Conservation (phyloP, 2,329 filamentous ascomycete genomes). For the Neocatenulostroma microsporum region DNA sequence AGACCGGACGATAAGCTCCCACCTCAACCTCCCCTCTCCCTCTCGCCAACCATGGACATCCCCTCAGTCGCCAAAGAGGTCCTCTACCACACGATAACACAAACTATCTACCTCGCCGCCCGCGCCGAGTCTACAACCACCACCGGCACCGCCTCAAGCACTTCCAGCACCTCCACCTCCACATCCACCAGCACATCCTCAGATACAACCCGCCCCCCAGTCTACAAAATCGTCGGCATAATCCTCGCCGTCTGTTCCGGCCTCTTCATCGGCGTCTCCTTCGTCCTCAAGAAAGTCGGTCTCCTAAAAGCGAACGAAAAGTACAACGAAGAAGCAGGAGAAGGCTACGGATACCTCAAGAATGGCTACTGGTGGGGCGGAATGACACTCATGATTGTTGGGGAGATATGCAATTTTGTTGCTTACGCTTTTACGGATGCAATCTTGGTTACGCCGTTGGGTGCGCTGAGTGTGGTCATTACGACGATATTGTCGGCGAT, state of each 20-base stretch:
- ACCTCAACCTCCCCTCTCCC: background rate
- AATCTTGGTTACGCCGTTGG: conserved; percentile 86
- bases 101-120: conserved; percentile 32
- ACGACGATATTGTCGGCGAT: conserved; percentile 89
- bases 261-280: conserved; percentile 86
- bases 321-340: conserved; percentile 90
- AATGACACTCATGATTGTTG: conserved; percentile 94
- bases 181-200: conserved; percentile 17
- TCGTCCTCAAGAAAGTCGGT: conserved; percentile 91
- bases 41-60: conserved; percentile 7
- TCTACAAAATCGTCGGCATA: conserved; percentile 82
- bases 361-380: conserved; percentile 92
- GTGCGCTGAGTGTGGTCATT: conserved; percentile 85
- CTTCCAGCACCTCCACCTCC: conserved; percentile 13
- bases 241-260: conserved; percentile 78
- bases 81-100: conserved; percentile 14
- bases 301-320: conserved; percentile 88
- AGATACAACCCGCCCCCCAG: conserved; percentile 39
- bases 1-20: conserved; percentile 2
- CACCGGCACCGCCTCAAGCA: conserved; percentile 8
- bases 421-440: conserved; percentile 96
- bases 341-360: conserved; percentile 95
- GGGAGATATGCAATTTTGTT: conserved; percentile 94
- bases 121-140: conserved; percentile 31
- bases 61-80: conserved; percentile 5